These are phyloP conservation scores for Saccharomycopsis sp. DNA, from an alignment of 805 yeast genomes.

Conservation along the genomic window DNA sequence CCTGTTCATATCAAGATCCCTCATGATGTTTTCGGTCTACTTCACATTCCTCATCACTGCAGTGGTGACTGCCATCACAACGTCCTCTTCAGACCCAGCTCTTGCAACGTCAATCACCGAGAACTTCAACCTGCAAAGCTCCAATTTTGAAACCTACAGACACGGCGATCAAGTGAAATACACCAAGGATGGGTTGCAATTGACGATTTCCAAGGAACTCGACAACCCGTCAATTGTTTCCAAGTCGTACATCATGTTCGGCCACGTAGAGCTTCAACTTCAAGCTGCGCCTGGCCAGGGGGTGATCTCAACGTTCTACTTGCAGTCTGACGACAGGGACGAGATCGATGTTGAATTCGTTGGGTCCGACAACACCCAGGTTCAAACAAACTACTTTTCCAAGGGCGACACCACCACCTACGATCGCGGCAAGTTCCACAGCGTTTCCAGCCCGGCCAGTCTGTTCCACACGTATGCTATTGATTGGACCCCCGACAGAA, in stretches of 20 bases:
- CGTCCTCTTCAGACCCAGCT: slow-evolving; percentile 38
- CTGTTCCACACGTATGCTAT: slow-evolving; percentile 69
- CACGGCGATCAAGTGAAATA: slow-evolving; percentile 37
- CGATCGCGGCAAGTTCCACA: slow-evolving; percentile 70
- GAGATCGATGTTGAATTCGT: slow-evolving; percentile 86
- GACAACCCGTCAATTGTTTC: slow-evolving; percentile 77
- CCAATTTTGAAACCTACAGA: slow-evolving; percentile 34
- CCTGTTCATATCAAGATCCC: no score
- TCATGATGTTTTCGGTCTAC: no score
- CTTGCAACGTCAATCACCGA: slow-evolving; percentile 46
- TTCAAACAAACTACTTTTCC: slow-evolving; percentile 73
- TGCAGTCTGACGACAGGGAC: slow-evolving; percentile 62
- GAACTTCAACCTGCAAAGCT: slow-evolving; percentile 41
- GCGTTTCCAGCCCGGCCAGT: slow-evolving; percentile 46
- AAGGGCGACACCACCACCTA: slow-evolving; percentile 72
- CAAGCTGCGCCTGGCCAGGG: slow-evolving; percentile 75
- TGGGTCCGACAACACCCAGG: slow-evolving; percentile 67
- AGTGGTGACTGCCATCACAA: slow-evolving; percentile 5
- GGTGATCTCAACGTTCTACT: slow-evolving; percentile 68
- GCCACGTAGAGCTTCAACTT: slow-evolving; percentile 63
- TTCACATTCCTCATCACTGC: no score
- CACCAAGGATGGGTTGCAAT: slow-evolving; percentile 47
- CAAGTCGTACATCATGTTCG: slow-evolving; percentile 81
- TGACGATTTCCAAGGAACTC: slow-evolving; percentile 51
- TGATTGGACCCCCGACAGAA: slow-evolving; percentile 66